These are phyloP conservation scores for Sparassis latifolia DNA, from an alignment of 1,284 basidiomycete species.

Conservation along the genomic window DNA sequence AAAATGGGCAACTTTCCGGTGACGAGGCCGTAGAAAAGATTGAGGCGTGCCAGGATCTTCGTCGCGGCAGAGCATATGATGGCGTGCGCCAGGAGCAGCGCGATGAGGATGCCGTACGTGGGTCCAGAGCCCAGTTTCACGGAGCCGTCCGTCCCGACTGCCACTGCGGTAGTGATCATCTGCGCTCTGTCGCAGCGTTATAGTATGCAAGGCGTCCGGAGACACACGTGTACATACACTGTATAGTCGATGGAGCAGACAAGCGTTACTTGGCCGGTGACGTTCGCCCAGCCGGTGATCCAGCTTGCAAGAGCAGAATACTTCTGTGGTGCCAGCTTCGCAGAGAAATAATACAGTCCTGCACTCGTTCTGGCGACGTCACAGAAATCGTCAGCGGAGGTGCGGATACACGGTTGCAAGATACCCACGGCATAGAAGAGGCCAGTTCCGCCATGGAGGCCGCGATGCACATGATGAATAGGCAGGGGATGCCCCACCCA, in stretches of 20 bases:
- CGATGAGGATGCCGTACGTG: constrained; percentile 59
- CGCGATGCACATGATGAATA: constrained; percentile 61
- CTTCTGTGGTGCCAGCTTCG: constrained; percentile 55
- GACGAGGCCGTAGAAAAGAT: constrained; percentile 57
- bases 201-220: neutral
- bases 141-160: constrained; percentile 49
- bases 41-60: constrained; percentile 54
- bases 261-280: constrained; percentile 54
- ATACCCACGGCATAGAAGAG: constrained; percentile 67
- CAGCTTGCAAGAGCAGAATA: constrained; percentile 61
- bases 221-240: constrained; percentile 30
- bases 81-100: constrained; percentile 54
- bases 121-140: constrained; percentile 45
- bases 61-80: constrained; percentile 69
- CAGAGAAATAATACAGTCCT: constrained; percentile 69
- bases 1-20: constrained; percentile 36
- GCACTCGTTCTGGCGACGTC: constrained; percentile 31
- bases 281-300: constrained; percentile 68
- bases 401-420: neutral
- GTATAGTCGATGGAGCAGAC: constrained; percentile 73
- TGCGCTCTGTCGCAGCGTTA: constrained; percentile 38
- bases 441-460: constrained; percentile 64
- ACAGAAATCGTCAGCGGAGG: neutral
- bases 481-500: constrained; percentile 68
- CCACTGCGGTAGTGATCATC: constrained; percentile 68